Conservation (phyloP, 768 basidiomycete genomes). For the Pulveroboletus frians region DNA sequence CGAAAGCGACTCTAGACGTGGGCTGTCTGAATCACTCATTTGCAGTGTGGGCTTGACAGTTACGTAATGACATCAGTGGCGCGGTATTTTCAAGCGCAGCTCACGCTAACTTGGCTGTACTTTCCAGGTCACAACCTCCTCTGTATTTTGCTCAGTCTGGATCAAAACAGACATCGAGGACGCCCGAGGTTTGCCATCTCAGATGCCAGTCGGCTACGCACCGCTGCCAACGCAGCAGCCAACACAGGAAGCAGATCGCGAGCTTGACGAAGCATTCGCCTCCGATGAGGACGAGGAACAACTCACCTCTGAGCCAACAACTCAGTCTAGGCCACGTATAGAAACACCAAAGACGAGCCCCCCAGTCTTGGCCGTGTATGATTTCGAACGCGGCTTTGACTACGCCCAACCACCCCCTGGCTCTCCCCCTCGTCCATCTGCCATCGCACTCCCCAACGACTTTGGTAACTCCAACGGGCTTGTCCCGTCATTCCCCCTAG, state of each 20-base stretch:
- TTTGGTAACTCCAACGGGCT: slow-evolving; percentile 70
- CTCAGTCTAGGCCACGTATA: slow-evolving; percentile 17
- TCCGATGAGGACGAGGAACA: slow-evolving; percentile 45
- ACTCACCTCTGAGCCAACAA: slow-evolving; percentile 20
- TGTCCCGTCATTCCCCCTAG: slow-evolving; percentile 47
- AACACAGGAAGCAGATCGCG: slow-evolving; percentile 44
- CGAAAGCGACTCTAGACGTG: no score
- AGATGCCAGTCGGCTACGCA: slow-evolving; percentile 50
- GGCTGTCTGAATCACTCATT: no score
- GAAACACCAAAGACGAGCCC: slow-evolving; percentile 15
- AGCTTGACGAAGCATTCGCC: slow-evolving; percentile 76
- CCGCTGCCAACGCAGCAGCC: slow-evolving; percentile 46
- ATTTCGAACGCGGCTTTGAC: slow-evolving; percentile 79
- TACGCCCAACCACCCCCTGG: slow-evolving; percentile 69
- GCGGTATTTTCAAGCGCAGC: background rate
- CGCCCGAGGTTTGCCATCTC: background rate
- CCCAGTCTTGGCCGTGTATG: slow-evolving; percentile 33
- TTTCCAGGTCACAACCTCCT: background rate
- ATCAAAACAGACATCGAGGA: background rate
- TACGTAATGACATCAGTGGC: background rate
- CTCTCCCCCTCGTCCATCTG: slow-evolving; percentile 61
- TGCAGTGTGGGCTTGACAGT: background rate
- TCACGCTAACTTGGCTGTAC: background rate
- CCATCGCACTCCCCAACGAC: slow-evolving; percentile 57
- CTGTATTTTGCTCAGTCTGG: background rate